Evolutionary conservation across 78 protist genomes (phyloP), one percentile per base, ranked within the genome.

Genomic region (Monosiga brevicollis): DNA sequence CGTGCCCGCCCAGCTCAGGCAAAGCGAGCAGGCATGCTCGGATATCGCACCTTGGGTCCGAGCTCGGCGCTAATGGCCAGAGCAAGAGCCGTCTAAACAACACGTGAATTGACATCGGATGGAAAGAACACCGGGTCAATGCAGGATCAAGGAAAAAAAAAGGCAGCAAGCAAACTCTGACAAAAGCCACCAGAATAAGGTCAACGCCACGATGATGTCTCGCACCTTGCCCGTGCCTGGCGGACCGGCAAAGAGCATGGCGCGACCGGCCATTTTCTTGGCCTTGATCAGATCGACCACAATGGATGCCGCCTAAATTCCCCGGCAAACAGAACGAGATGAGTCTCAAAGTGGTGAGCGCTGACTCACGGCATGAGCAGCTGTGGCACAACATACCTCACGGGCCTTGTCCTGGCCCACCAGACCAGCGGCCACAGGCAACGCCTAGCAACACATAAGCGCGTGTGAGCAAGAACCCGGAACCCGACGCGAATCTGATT

Each of bases 191-290:
- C n/a, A n/a, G n/a, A n/a, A n/a, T n/a, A n/a, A n/a, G n/a, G n/a
- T n/a, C n/a, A n/a, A n/a, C n/a, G n/a, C n/a, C n/a, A n/a, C n/a
- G n/a, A 26, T 77, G 43, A 77, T 6, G 11, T 20, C 26, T 84
- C 78, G 6, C 3, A 79, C 78, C 76, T 88, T 90, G 35, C 93
- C 98, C 0, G 98, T 97, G 24, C 99, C 99, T 0, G 99, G 99
- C 22, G 99, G 94, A 10, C 99, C 99, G 0, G 99, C 99, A 38
- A 99, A 80, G 36, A 99, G 79, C 54, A 98, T 84, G 0, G 99
- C 99, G 6, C 98, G 89, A 0, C 99, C 99, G 2, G 99, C 99
- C 99, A 98, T 96, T 86, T 97, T 95, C 90, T 98, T 98, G 0
- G 92, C 62, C 35, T 84, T 77, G 87, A 99, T 98, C 71, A 99